Evolutionary conservation across 805 yeast genomes (phyloP).

Genomic region (Komagataella ulmi): DNA sequence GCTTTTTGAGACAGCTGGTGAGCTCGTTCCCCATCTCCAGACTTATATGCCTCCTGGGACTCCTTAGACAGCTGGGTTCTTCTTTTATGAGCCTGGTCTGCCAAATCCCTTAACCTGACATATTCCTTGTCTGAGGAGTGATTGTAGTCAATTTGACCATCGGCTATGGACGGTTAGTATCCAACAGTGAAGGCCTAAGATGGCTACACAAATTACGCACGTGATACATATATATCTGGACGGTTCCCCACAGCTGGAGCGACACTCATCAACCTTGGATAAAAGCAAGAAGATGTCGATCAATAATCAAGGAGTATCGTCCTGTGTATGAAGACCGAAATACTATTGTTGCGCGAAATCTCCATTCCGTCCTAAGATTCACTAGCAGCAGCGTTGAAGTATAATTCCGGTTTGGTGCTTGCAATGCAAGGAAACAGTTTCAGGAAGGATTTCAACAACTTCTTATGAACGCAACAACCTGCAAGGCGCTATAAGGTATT

Average conservation of each 20-base stretch:
- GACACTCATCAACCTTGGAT: neutral
- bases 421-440: neutral
- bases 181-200: neutral
- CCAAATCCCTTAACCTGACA: slow-evolving; percentile 47
- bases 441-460: neutral
- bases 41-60: slow-evolving; percentile 66
- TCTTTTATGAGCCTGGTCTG: slow-evolving; percentile 51
- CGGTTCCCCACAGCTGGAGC: neutral
- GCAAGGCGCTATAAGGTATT: neutral
- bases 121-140: slow-evolving; percentile 62
- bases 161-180: neutral
- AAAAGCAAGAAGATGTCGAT: neutral
- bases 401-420: neutral
- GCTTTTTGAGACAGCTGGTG: slow-evolving; percentile 60
- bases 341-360: neutral
- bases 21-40: slow-evolving; percentile 65
- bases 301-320: no score
- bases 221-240: neutral
- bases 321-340: no score
- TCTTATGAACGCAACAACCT: neutral
- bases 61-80: slow-evolving; percentile 41
- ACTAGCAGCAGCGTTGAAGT: neutral
- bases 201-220: neutral
- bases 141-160: slow-evolving; percentile 39
- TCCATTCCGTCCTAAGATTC: neutral